Conservation (phyloP, 2,329 filamentous ascomycete species). For the Talaromyces funiculosus region DNA sequence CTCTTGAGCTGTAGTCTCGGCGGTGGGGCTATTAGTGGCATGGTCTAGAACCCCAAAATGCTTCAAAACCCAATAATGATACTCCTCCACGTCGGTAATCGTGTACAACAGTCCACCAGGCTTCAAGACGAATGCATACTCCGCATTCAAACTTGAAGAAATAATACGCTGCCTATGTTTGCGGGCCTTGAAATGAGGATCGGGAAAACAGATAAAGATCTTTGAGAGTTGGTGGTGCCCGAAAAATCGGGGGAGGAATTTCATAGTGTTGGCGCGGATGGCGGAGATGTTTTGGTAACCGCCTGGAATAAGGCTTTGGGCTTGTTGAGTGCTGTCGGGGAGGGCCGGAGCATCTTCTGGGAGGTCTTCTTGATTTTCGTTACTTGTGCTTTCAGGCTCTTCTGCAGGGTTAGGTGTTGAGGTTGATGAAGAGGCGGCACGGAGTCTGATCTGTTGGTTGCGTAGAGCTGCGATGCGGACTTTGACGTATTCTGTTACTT, state of each 20-base stretch:
- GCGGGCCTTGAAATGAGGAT: slow-evolving; percentile 94
- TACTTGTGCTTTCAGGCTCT: background rate
- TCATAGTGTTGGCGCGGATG: slow-evolving; percentile 93
- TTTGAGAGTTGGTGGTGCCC: slow-evolving; percentile 71
- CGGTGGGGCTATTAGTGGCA: background rate
- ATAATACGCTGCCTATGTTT: slow-evolving; percentile 98
- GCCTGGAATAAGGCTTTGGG: slow-evolving; percentile 24
- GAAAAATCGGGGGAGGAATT: slow-evolving; percentile 99
- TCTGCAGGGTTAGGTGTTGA: slow-evolving; percentile 3
- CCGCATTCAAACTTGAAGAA: slow-evolving; percentile 76
- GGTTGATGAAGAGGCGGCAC: slow-evolving; percentile 24
- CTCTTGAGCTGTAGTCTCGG: slow-evolving; percentile 21
- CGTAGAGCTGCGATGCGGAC: slow-evolving; percentile 80
- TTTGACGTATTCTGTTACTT: slow-evolving; percentile 85
- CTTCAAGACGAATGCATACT: slow-evolving; percentile 82
- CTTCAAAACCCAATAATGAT: slow-evolving; percentile 88
- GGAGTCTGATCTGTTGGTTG: slow-evolving; percentile 30
- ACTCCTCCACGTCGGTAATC: slow-evolving; percentile 92
- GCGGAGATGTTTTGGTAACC: slow-evolving; percentile 83
- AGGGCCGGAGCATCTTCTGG: slow-evolving; percentile 13
- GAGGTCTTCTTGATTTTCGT: background rate
- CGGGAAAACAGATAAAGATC: slow-evolving; percentile 97
- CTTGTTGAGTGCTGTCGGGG: slow-evolving; percentile 11
- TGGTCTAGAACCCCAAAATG: slow-evolving; percentile 54
- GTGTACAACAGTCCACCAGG: slow-evolving; percentile 89